Evolutionary conservation across 176 grass and related monocot genomes (phyloP).

Genomic region (Olyra latifolia): DNA sequence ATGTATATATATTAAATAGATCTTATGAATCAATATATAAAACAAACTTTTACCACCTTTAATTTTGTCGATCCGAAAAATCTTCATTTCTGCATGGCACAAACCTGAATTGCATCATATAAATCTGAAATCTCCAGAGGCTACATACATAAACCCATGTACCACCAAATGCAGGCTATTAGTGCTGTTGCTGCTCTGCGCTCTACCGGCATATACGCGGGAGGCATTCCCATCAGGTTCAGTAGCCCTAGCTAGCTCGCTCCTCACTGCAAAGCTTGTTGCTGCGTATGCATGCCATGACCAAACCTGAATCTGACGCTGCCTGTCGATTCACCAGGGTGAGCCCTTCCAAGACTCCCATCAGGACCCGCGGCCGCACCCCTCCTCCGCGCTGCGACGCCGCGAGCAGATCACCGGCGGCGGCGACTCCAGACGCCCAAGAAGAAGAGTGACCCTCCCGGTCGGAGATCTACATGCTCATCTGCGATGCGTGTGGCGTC

Average conservation of each 20-base stretch:
- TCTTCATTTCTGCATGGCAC: too few species aligned
- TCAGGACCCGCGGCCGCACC: neutral
- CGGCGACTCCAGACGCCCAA: too few species aligned
- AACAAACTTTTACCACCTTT: neutral
- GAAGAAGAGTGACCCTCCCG: too few species aligned
- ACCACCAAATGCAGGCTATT: neutral
- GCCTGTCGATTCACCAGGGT: conserved; percentile 4
- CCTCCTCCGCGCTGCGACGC: neutral
- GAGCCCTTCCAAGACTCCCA: conserved; percentile 44
- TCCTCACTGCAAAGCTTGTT: neutral
- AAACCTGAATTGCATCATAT: neutral
- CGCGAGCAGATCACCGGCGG: neutral
- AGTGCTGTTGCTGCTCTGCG: conserved; percentile 21
- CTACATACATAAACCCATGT: neutral
- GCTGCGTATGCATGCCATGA: neutral
- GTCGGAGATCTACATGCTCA: too few species aligned
- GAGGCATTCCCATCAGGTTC: conserved; percentile 22
- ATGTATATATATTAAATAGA: neutral
- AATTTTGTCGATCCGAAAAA: neutral
- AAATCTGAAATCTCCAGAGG: neutral
- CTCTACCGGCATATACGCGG: neutral
- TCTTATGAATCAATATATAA: neutral
- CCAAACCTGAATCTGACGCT: neutral
- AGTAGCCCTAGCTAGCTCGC: too few species aligned
- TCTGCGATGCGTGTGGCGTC: too few species aligned